Percentiles rank a stretch among this genome's conserved stretches.
These are phyloP conservation scores for Rosa rugosa DNA, from an alignment of 306 rosid species.

Conservation along the genomic window DNA sequence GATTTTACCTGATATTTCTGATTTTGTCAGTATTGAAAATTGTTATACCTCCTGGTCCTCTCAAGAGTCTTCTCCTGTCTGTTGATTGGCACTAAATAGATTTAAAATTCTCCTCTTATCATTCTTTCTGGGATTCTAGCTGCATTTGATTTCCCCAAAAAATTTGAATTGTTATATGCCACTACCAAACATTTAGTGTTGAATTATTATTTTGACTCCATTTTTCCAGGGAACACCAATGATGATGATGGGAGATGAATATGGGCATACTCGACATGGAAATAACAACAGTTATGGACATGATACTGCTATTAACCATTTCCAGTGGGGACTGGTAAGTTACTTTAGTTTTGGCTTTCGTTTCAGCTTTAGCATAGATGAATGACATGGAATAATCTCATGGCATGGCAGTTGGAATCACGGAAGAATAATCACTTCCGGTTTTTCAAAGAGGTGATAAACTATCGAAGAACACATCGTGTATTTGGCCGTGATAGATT, in stretches of 20 bases:
- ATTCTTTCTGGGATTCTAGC: neutral
- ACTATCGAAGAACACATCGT: conserved; percentile 55
- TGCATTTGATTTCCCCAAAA: neutral
- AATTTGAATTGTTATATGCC: neutral
- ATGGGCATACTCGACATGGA: conserved; percentile 86
- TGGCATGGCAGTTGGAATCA: conserved; percentile 58
- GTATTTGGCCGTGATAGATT: conserved; percentile 62
- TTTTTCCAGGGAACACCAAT: conserved; percentile 82
- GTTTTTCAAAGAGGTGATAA: conserved; percentile 74
- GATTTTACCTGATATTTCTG: neutral
- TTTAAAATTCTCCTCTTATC: neutral
- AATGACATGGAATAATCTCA: conserved; percentile 22
- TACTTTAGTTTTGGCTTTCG: neutral
- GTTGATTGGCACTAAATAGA: neutral
- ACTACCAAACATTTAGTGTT: conserved; percentile 20
- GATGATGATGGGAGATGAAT: conserved; percentile 99
- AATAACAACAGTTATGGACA: conserved; percentile 97
- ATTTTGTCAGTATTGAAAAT: neutral
- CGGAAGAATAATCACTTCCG: conserved; percentile 67
- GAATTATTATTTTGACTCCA: conserved; percentile 31
- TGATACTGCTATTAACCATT: conserved; percentile 72
- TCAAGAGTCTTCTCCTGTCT: neutral
- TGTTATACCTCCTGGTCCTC: neutral
- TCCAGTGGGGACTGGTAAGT: conserved; percentile 76
- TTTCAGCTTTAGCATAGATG: conserved; percentile 28